A percentile compares a stretch with the other conserved stretches of the same genome.
Evolutionary conservation across 768 basidiomycete genomes (phyloP).

Genomic region (Hygrophoropsis aurantiaca): DNA sequence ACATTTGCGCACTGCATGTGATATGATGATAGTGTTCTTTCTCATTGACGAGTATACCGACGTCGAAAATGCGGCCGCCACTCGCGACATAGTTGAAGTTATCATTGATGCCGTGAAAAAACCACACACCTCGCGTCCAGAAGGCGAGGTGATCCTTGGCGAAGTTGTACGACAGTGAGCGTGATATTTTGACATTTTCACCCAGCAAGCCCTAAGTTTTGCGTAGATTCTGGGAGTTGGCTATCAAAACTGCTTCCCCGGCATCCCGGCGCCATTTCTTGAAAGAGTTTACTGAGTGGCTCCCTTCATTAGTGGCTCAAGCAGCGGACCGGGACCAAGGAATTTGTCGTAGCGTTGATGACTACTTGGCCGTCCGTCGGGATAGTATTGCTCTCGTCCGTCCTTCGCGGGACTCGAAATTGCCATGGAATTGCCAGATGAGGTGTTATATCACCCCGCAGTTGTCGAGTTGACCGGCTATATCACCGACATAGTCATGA

Average conservation of each 20-base stretch:
- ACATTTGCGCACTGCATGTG: slow-evolving; percentile 23
- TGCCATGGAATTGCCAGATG: slow-evolving; percentile 31
- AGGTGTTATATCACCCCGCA: slow-evolving; percentile 28
- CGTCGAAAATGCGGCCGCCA: slow-evolving; percentile 5
- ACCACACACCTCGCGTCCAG: slow-evolving; percentile 7
- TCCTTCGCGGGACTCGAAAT: slow-evolving; percentile 29
- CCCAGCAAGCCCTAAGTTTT: too few species aligned
- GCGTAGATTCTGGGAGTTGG: slow-evolving; percentile 8
- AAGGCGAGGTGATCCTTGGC: slow-evolving; percentile 9
- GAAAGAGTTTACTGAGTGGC: background rate
- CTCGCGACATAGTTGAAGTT: slow-evolving; percentile 3
- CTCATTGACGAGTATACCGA: slow-evolving; percentile 34
- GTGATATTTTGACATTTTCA: background rate
- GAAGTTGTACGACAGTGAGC: slow-evolving; percentile 10
- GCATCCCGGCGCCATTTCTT: slow-evolving; percentile 8
- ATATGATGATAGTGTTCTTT: slow-evolving; percentile 32
- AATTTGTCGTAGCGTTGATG: slow-evolving; percentile 22
- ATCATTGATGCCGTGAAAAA: slow-evolving; percentile 9
- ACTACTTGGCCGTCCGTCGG: slow-evolving; percentile 32
- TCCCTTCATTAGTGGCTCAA: slow-evolving; percentile 8
- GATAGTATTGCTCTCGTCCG: slow-evolving; percentile 27
- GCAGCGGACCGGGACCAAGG: slow-evolving; percentile 26
- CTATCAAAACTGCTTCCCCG: background rate
- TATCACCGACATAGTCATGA: slow-evolving; percentile 19
- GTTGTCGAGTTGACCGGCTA: slow-evolving; percentile 9